These are phyloP conservation scores for Sophora flavescens DNA, from an alignment of 306 rosid genomes.

Conservation along the genomic window DNA sequence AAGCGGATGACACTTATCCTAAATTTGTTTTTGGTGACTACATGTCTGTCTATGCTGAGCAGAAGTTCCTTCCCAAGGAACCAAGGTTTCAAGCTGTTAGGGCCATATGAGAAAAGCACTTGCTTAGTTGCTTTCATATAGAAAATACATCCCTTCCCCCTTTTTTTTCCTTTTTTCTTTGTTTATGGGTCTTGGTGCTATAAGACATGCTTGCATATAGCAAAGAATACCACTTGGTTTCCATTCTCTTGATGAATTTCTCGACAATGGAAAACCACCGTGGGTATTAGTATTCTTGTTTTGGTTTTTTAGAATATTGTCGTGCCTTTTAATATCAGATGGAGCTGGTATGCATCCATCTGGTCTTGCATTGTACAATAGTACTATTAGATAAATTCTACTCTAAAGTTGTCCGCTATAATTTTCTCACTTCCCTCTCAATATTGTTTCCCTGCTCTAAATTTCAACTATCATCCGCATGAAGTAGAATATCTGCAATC, in stretches of 20 bases:
- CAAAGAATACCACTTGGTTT: conserved; percentile 55
- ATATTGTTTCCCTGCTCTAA: not conserved
- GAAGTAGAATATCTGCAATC: conserved; percentile 13
- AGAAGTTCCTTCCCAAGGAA: conserved; percentile 93
- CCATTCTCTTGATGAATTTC: conserved; percentile 44
- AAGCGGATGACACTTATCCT: conserved; percentile 70
- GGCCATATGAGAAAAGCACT: conserved; percentile 54
- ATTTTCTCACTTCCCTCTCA: conserved; percentile 25
- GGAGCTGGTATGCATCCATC: conserved; percentile 47
- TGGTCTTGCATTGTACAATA: conserved; percentile 53
- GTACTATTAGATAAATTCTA: conserved; percentile 38
- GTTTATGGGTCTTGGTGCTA: conserved; percentile 28
- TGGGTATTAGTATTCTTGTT: conserved; percentile 52
- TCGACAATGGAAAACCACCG: conserved; percentile 50
- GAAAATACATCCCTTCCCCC: conserved; percentile 25
- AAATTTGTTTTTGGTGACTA: conserved; percentile 92
- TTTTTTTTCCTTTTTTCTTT: not conserved
- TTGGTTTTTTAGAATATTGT: conserved; percentile 30
- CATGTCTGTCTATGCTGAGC: conserved; percentile 85
- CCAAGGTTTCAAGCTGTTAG: conserved; percentile 86
- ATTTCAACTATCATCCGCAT: conserved; percentile 23
- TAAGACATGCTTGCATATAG: conserved; percentile 41
- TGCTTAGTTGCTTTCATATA: conserved; percentile 27
- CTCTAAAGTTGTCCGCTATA: conserved; percentile 30
- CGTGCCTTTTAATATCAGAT: conserved; percentile 40